These are phyloP conservation scores for Auricularia auricula-judae DNA, from an alignment of 768 basidiomycete species.

Conservation along the genomic window DNA sequence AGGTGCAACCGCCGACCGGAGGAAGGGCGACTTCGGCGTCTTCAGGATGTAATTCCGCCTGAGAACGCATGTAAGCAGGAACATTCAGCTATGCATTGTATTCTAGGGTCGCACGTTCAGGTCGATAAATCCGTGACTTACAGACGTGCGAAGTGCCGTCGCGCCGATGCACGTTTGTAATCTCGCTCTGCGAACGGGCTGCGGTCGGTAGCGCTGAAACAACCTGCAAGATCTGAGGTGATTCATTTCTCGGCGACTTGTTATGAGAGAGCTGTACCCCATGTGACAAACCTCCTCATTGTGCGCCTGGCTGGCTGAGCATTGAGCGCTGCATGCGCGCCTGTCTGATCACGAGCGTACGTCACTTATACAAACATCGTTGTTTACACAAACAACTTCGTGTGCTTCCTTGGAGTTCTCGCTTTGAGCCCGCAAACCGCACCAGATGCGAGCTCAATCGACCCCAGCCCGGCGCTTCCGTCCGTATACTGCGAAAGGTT, in stretches of 20 bases:
- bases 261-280: too few relatives aligned
- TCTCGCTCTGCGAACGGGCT: background rate
- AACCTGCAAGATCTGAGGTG: too few relatives aligned
- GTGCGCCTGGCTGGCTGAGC: too few relatives aligned
- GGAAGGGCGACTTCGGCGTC: conserved; percentile 48
- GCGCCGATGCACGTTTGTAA: background rate
- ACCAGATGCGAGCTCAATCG: too few relatives aligned
- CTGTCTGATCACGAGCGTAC: background rate
- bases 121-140: background rate
- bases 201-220: too few relatives aligned
- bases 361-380: background rate
- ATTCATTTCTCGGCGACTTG: too few relatives aligned
- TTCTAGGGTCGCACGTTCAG: background rate
- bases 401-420: background rate
- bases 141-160: background rate
- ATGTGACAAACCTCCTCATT: too few relatives aligned
- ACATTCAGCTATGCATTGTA: background rate
- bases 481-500: too few relatives aligned
- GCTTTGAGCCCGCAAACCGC: background rate
- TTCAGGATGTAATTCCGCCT: conserved; percentile 64
- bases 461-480: too few relatives aligned
- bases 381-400: background rate
- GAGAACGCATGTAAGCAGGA: background rate
- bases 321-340: too few relatives aligned
- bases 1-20: conserved; percentile 14